phyloP scores from a whole-genome alignment of 2,329 filamentous ascomycete species.

The Parasarocladium wereldwijsianum region DNA sequence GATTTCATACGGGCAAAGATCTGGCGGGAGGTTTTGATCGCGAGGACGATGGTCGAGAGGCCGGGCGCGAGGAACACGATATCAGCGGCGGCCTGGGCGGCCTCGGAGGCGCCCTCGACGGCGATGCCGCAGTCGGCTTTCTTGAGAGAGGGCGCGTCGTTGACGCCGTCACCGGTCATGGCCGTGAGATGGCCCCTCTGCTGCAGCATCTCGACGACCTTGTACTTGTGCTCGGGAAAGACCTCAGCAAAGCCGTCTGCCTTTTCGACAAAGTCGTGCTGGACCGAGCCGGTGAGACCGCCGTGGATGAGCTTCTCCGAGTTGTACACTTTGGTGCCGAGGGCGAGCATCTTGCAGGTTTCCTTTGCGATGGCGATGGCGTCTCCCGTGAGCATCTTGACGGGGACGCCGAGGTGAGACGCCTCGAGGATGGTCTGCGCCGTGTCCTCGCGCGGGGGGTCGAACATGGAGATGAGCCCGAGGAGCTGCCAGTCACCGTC shows the following conservation, averaged over 20 bases:
- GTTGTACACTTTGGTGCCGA: constrained; percentile 71
- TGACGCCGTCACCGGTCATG: constrained; percentile 67
- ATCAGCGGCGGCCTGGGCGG: constrained; percentile 57
- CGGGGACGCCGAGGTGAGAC: constrained; percentile 59
- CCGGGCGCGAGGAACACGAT: constrained; percentile 63
- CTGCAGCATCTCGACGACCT: constrained; percentile 59
- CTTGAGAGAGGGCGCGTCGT: constrained; percentile 60
- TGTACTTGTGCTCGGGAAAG: constrained; percentile 64
- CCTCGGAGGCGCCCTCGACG: constrained; percentile 57
- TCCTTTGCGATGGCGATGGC: constrained; percentile 69
- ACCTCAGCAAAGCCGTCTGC: constrained; percentile 62
- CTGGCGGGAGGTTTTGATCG: constrained; percentile 60
- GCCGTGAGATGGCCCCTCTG: constrained; percentile 59
- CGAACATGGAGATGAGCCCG: constrained; percentile 68
- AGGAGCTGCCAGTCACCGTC: constrained; percentile 60
- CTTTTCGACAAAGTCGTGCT: constrained; percentile 64
- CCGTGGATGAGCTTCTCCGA: constrained; percentile 64
- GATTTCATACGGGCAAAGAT: constrained; percentile 71
- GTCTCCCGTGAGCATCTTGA: constrained; percentile 74
- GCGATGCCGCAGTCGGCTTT: constrained; percentile 64
- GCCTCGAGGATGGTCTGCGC: constrained; percentile 66
- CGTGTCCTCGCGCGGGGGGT: constrained; percentile 65
- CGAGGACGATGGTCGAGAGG: constrained; percentile 55
- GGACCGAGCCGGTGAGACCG: constrained; percentile 56
- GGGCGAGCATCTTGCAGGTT: constrained; percentile 69